Base-by-base conservation (phyloP, 2,329 filamentous ascomycete species). In the Calycina marina region DNA sequence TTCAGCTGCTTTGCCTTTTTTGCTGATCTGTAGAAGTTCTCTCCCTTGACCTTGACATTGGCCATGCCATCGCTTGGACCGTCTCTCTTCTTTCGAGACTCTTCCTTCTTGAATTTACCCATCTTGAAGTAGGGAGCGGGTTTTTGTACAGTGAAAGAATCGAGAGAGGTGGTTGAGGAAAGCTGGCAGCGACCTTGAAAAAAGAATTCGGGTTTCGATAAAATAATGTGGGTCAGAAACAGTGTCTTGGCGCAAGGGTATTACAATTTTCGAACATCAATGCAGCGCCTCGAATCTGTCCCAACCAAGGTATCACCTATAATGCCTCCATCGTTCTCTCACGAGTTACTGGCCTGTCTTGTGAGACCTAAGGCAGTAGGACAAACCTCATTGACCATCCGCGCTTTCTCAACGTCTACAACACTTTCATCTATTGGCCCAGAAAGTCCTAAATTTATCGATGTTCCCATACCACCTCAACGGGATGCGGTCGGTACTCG, bases 1-100 rank as follows among this genome's bases (percentile, higher is more conserved):
- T 88, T 92, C 46, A 93, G 69, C 61, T 84, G 85, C 63, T 94
- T 94, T 48, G 81, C 69, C 61, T 84, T 85, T 63, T 94, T 94
- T 48, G 81, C 83, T 65, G 62, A 56, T 44, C 64, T 65, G 65
- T 96, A 96, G 63, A 96, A 98, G 65, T 96, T 96, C 67, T 96
- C 88, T 61, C 90, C 90, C 63, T 98, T 98, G 48, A 75, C 67
- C 51, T 77, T 83, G 52, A 96, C 82, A 62, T 96, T 96, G 50
- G 62, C 75, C 72, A 93, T 84, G 56, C 84, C 84, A 72, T 90
- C 79, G 45, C 72, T 71, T 62, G 86, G 88, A 47, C 83, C 84
- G 69, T 94, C 76, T 56, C 85, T 80, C 63, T 69, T 69, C 56
- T 80, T 79, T 61, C 88, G 77, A 56, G 64, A 70, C 43, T 74